phyloP scores from a whole-genome alignment of 441 rosid species.

The Daphne laureola region DNA sequence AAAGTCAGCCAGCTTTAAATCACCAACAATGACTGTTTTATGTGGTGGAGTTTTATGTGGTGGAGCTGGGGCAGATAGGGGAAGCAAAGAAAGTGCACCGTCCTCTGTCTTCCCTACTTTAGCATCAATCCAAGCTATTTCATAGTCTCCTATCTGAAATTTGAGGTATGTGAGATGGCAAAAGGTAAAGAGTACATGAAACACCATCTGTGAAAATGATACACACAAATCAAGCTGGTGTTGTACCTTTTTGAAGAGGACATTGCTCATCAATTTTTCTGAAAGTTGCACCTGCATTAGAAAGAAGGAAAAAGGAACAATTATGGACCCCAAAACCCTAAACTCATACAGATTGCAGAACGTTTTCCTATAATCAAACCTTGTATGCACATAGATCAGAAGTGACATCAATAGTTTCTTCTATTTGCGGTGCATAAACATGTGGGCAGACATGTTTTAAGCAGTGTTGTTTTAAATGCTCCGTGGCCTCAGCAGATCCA shows the following conservation, averaged over 20 bases:
- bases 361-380: constrained; percentile 30
- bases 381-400: constrained; percentile 96
- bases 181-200: constrained; percentile 2
- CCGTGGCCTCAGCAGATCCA: constrained; percentile 95
- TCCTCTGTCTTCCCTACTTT: constrained; percentile 81
- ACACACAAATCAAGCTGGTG: too few species aligned
- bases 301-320: constrained; percentile 17
- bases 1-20: constrained; percentile 87
- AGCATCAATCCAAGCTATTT: constrained; percentile 93
- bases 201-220: too few species aligned
- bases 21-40: constrained; percentile 88
- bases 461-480: constrained; percentile 95
- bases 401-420: constrained; percentile 88
- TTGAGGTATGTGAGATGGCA: constrained; percentile 7
- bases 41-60: constrained; percentile 82
- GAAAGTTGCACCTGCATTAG: constrained; percentile 79
- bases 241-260: constrained; percentile 81
- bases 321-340: constrained; percentile 8
- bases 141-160: constrained; percentile 82
- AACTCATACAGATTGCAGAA: background rate
- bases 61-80: constrained; percentile 48
- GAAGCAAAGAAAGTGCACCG: constrained; percentile 57
- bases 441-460: constrained; percentile 76
- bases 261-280: constrained; percentile 95
- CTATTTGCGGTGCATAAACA: constrained; percentile 85